Base-by-base conservation (phyloP, 176 grass and related monocot species). In the Phyllostachys edulis region DNA sequence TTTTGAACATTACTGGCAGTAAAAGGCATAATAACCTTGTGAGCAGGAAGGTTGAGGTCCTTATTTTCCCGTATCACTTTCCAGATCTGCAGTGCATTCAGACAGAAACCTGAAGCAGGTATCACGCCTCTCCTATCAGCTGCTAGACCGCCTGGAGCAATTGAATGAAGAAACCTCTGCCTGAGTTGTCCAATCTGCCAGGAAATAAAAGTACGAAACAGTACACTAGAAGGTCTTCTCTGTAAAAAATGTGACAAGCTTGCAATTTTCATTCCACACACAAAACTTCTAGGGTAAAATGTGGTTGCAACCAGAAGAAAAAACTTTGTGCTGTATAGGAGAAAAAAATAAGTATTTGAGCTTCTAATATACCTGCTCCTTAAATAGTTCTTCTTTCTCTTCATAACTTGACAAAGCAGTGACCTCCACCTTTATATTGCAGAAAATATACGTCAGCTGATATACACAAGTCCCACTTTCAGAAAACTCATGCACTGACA, bases 11-110 rank as follows among this genome's bases (percentile, higher is more conserved):
- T 24, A 29, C 69, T 79, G 47, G 54, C 14, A 52, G 44, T 46
- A 57, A 70, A 82, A 72, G 68, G 26, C 16, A 64, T 40, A 88
- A 66, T 18, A 81, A 65, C 96, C 93, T 98, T 92, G 88, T 98
- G 91, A 87, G 96, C 89, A 50, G 96, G 96, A 83, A 98, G 93
- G 77, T 95, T 87, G 29, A 98, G 96, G 69, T 95, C 96, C 86
- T 98, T 98, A 92, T 98, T 95, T 92, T 95, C 93, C 49, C 86
- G 83, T 80, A 94, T 92, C 47, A 95, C 85, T 90, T 92, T 93
- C 96, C 96, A 98, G 66, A 98, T 90, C 67, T 95, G 87, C 77
- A 89, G 86, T 79, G 91, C 89, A 87, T 89, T 98, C 49, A 87
- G 84, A 79, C 91, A 95, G 83, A 98, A 98, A 59, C 80, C 91